Percentiles rank a stretch among this genome's conserved stretches.
phyloP scores from a whole-genome alignment of 2,329 filamentous ascomycete genomes.

The Ustulina deusta region DNA sequence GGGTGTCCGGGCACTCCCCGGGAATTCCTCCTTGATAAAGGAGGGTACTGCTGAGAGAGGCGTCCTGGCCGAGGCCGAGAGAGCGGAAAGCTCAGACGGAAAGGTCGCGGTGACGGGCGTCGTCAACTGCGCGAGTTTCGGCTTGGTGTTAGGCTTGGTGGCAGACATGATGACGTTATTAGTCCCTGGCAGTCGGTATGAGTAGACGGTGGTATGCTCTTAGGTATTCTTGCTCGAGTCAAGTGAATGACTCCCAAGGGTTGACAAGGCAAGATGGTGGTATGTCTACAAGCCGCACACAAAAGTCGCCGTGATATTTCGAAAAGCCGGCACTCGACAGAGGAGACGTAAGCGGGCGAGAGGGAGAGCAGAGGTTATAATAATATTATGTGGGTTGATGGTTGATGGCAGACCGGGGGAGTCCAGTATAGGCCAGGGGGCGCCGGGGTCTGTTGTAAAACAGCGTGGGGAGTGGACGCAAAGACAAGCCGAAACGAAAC shows the following conservation, averaged over 20 bases:
- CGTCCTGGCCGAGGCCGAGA: constrained; percentile 76
- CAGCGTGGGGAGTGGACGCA: constrained; percentile 48
- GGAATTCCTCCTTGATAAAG: constrained; percentile 73
- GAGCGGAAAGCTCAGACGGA: constrained; percentile 70
- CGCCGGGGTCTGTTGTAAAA: constrained; percentile 35
- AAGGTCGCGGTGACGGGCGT: constrained; percentile 73
- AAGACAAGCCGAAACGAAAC: constrained; percentile 45
- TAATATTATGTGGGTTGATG: constrained; percentile 40
- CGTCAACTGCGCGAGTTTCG: constrained; percentile 71
- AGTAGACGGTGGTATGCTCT: constrained; percentile 31
- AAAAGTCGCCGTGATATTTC: constrained; percentile 53
- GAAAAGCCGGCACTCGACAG: constrained; percentile 53
- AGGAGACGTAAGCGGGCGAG: constrained; percentile 39
- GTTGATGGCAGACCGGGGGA: constrained; percentile 32
- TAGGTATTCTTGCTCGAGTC: constrained; percentile 52
- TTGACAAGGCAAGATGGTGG: constrained; percentile 42
- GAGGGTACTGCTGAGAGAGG: constrained; percentile 71
- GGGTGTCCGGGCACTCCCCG: constrained; percentile 78
- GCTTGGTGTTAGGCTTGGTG: constrained; percentile 68
- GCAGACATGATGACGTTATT: constrained; percentile 59
- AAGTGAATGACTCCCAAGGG: constrained; percentile 59
- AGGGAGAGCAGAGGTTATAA: constrained; percentile 52
- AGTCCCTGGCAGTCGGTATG: constrained; percentile 33
- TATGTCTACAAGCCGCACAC: constrained; percentile 54
- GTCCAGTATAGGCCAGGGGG: constrained; percentile 16